Base-by-base conservation (phyloP, 164 flowering plant genomes). In the Chimonanthus praecox region DNA sequence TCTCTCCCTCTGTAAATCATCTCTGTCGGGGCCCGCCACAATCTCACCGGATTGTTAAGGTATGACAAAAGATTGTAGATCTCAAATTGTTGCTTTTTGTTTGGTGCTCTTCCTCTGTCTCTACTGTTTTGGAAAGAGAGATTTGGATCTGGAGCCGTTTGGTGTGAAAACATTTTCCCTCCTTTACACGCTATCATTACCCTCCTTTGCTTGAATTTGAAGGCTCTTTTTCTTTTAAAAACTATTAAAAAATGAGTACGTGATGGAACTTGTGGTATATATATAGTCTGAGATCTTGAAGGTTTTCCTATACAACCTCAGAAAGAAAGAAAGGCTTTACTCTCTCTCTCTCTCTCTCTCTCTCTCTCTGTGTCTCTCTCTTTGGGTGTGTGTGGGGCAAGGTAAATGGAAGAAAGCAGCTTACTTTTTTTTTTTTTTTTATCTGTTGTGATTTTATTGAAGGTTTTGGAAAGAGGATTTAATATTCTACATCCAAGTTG, bases 121-220 rank as follows among this genome's bases (percentile, higher is more conserved):
- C 18, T 63, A 18, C 18, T n/a, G 65, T 21, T 63, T 21, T 63
- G 5, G 5, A 10, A 54, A 5, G 11, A 4, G 11, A 54, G 60
- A 54, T 54, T 15, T 4, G n/a, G n/a, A 54, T 54, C 60, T 54
- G 60, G 16, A n/a, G 60, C 60, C n/a, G 60, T 54, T 54, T 13
- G 60, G 60, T 54, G 47, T 1, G 68, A 66, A 48, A n/a, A 33
- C n/a, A 16, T 20, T 66, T 66, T 44, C 68, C 68, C 18, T 66
- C 15, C 44, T 5, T 7, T n/a, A 10, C 47, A 15, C n/a, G 48
- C 68, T 66, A 44, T 66, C 68, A 66, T 66, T 15, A 15, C 47
- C 49, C 45, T 44, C 68, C 68, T 66, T 66, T 66, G 68, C 68
- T 47, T 66, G 68, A 16, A 5, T 66, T 66, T 66, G 68, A 66